These are phyloP conservation scores for Yamagishiella unicocca DNA, from an alignment of 139 green algal genomes.

Conservation along the genomic window DNA sequence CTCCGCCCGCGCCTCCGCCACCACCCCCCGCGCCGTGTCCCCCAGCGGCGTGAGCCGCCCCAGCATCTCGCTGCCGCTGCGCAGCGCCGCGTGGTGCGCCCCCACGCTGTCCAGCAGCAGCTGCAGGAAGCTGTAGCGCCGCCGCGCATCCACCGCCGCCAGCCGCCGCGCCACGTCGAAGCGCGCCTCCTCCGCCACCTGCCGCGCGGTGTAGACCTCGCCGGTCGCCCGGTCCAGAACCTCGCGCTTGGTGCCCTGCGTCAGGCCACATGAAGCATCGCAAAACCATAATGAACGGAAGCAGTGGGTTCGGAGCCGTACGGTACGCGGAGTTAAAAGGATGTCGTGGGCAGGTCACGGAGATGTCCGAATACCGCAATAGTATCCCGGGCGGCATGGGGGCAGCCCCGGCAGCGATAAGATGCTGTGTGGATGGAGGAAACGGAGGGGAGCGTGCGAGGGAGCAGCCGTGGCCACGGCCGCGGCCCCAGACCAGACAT, in stretches of 20 bases:
- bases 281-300: too few species aligned
- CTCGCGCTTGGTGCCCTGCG: constrained; percentile 35
- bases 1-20: constrained; percentile 17
- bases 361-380: too few species aligned
- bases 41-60: constrained; percentile 26
- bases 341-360: too few species aligned
- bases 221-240: constrained; percentile 5
- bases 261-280: too few species aligned
- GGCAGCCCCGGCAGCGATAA: too few species aligned
- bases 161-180: constrained; percentile 38
- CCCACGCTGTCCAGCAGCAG: constrained; percentile 40
- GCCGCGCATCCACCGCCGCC: constrained; percentile 2
- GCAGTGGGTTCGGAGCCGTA: too few species aligned
- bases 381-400: too few species aligned
- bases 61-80: constrained; percentile 42
- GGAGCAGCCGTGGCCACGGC: too few species aligned
- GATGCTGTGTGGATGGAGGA: too few species aligned
- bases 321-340: too few species aligned
- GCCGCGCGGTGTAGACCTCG: not conserved
- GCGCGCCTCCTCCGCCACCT: constrained; percentile 42
- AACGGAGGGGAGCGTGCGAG: too few species aligned
- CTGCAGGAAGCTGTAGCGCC: constrained; percentile 47
- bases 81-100: constrained; percentile 38
- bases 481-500: too few species aligned
- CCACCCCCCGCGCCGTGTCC: constrained; percentile 5